Evolutionary conservation across 768 basidiomycete species (phyloP), one percentile per base, ranked within the genome.

Genomic region (Serendipita vermifera): DNA sequence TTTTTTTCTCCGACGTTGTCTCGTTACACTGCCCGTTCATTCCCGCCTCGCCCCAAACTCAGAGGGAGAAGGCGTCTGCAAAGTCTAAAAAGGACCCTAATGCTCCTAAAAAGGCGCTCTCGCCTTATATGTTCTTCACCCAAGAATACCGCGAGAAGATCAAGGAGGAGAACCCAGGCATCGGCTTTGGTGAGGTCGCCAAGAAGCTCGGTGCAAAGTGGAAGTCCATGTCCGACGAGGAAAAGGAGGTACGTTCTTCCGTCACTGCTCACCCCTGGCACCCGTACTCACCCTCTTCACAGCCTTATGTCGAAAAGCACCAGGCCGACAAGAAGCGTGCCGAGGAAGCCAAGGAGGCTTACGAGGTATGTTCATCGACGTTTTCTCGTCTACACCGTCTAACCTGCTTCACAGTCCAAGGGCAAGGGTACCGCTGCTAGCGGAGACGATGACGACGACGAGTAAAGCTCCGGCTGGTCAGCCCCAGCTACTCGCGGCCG

Each of bases 121-220:
- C 92, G 29, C 91, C 94, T 36, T 98, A 96, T 75, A 96, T 98
- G 94, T 92, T 92, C 85, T 98, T 97, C 78, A 83, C 81, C 64
- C 87, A 92, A 69, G 93, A 91, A 70, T 86, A 89, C 87, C 80
- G 93, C 67, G 87, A 93, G 71, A 80, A 86, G 67, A 87, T 97
- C 78, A 94, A 93, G 82, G 66, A 79, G 57, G 91, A 96, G 73
- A 94, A 97, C 73, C 93, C 93, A 48, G 89, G 92, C 58, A 91
- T 89, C 27, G 77, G 84, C 56, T 98, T 97, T 66, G 93, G 89
- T 61, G 90, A 94, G 69, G 79, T 96, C 58, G 94, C 93, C 63
- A 96, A 92, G 72, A 77, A 96, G 41, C 82, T 98, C 58, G 94
- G 94, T 38, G 84, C 85, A 54, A 92, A 91, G 72, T 98, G 94